These are phyloP conservation scores for Cercospora sojina DNA, from an alignment of 2,329 filamentous ascomycete genomes.

Conservation along the genomic window DNA sequence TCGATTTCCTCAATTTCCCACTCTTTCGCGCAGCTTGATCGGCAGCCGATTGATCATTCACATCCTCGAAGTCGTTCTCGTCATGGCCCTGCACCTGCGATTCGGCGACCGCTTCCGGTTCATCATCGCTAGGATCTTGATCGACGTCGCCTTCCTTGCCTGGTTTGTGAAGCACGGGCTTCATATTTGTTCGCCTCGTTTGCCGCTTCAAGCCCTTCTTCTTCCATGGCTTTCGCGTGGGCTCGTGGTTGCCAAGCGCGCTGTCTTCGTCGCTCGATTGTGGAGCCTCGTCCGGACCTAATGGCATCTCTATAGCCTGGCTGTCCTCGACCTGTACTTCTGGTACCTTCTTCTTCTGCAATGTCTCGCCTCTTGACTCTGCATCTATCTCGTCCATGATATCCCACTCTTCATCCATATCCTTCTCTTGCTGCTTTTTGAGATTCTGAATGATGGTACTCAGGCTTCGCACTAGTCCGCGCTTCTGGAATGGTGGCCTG, in stretches of 20 bases:
- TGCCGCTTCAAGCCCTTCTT: slow-evolving; percentile 83
- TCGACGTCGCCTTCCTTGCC: slow-evolving; percentile 28
- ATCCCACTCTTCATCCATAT: slow-evolving; percentile 71
- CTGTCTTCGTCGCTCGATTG: slow-evolving; percentile 59
- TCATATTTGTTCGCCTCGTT: slow-evolving; percentile 64
- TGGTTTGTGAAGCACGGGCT: slow-evolving; percentile 36
- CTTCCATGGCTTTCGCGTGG: slow-evolving; percentile 65
- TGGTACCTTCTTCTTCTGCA: slow-evolving; percentile 26
- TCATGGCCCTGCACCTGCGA: slow-evolving; percentile 20
- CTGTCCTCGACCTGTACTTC: slow-evolving; percentile 45
- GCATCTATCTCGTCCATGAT: slow-evolving; percentile 69
- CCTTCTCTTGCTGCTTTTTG: slow-evolving; percentile 67
- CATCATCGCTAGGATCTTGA: slow-evolving; percentile 13
- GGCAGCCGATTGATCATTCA: not conserved
- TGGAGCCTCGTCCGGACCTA: slow-evolving; percentile 46
- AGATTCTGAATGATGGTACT: slow-evolving; percentile 72
- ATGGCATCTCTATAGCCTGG: slow-evolving; percentile 44
- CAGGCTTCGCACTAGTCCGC: slow-evolving; percentile 61
- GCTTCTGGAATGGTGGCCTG: slow-evolving; percentile 44
- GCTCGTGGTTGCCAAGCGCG: slow-evolving; percentile 30
- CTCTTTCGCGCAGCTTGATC: not conserved
- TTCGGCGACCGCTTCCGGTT: slow-evolving; percentile 24
- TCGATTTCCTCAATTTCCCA: not conserved
- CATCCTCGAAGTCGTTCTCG: slow-evolving; percentile 12
- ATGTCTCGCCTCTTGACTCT: slow-evolving; percentile 32